Evolutionary conservation across 306 rosid species (phyloP).

Genomic region (Begonia peltatifolia): DNA sequence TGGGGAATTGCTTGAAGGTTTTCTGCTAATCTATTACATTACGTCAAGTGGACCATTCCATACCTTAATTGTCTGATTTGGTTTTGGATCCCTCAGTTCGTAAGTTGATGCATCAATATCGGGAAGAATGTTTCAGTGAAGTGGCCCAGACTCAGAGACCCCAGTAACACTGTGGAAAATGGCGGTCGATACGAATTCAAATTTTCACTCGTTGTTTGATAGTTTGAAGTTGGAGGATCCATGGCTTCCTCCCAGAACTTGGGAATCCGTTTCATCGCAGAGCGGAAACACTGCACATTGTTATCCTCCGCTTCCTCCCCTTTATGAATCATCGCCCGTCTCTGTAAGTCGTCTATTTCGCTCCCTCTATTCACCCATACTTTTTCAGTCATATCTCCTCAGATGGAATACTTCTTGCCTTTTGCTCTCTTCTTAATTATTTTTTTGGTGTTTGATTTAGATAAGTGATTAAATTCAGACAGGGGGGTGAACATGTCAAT

Average conservation of each 20-base stretch:
- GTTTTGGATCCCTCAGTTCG: too few relatives aligned
- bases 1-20: too few relatives aligned
- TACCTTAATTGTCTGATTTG: too few relatives aligned
- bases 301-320: slow-evolving; percentile 13
- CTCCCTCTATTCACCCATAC: not conserved
- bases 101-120: too few relatives aligned
- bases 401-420: too few relatives aligned
- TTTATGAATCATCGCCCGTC: slow-evolving; percentile 26
- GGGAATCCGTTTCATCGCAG: slow-evolving; percentile 66
- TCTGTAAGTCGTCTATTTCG: slow-evolving; percentile 38
- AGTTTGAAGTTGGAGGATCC: slow-evolving; percentile 60
- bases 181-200: slow-evolving; percentile 39
- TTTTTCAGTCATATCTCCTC: not conserved
- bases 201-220: slow-evolving; percentile 28
- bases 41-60: too few relatives aligned
- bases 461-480: too few relatives aligned
- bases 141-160: too few relatives aligned
- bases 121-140: too few relatives aligned
- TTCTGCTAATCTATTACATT: too few relatives aligned
- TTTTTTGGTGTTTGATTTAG: too few relatives aligned
- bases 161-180: slow-evolving; percentile 1
- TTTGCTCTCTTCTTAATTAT: too few relatives aligned
- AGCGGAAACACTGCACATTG: slow-evolving; percentile 25
- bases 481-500: not conserved
- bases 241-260: slow-evolving; percentile 61